These are phyloP conservation scores for Yamadazyma sp. DNA, from an alignment of 805 yeast genomes.

Conservation along the genomic window DNA sequence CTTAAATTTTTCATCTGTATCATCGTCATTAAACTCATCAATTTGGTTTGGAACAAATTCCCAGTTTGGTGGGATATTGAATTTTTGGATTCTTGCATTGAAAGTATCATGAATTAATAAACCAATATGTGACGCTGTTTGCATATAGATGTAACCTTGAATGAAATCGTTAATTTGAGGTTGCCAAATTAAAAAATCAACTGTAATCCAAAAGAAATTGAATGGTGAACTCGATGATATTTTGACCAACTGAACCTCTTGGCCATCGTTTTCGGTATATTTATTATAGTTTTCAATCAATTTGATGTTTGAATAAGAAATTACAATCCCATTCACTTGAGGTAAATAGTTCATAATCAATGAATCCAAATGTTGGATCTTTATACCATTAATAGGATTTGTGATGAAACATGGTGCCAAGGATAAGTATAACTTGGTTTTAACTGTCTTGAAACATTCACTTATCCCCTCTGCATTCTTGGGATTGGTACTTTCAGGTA, in stretches of 20 bases:
- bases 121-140: conserved; percentile 93
- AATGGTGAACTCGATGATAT: conserved; percentile 82
- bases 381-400: conserved; percentile 74
- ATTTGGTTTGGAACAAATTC: conserved; percentile 74
- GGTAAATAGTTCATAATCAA: conserved; percentile 78
- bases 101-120: conserved; percentile 87
- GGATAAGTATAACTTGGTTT: conserved; percentile 70
- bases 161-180: conserved; percentile 84
- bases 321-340: conserved; percentile 75
- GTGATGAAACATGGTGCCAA: conserved; percentile 78
- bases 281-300: conserved; percentile 41
- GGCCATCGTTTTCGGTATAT: conserved; percentile 28
- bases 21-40: conserved; percentile 37
- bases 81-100: conserved; percentile 87
- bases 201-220: conserved; percentile 81
- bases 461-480: conserved; percentile 47
- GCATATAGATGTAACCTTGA: conserved; percentile 88
- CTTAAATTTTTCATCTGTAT: conserved; percentile 27
- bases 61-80: conserved; percentile 86
- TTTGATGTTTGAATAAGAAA: conserved; percentile 69
- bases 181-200: conserved; percentile 82
- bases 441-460: conserved; percentile 64
- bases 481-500: conserved; percentile 34
- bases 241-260: conserved; percentile 52
- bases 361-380: conserved; percentile 86